Percentiles rank a stretch among this genome's conserved stretches.
Evolutionary conservation across 2,329 filamentous ascomycete genomes (phyloP).

Genomic region (Stenocarpella maydis): DNA sequence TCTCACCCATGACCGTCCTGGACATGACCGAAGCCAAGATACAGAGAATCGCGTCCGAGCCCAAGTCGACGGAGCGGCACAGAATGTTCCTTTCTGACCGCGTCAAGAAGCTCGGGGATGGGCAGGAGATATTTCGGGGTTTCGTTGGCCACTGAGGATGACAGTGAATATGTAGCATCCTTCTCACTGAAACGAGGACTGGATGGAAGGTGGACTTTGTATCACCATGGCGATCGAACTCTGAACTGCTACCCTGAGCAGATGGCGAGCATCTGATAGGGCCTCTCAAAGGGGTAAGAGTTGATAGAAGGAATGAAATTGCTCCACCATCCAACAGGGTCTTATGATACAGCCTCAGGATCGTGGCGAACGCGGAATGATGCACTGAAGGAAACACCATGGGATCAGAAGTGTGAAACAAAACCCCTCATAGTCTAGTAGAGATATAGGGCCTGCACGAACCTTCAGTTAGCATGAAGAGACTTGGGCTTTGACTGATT

Average conservation of each 20-base stretch:
- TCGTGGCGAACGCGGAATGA: background rate
- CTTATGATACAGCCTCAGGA: background rate
- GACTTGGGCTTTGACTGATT: background rate
- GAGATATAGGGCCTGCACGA: too few relatives aligned
- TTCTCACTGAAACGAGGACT: too few relatives aligned
- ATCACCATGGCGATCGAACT: too few relatives aligned
- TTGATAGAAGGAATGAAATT: too few relatives aligned
- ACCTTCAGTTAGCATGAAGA: background rate
- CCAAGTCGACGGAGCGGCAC: background rate
- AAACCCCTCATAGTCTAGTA: background rate
- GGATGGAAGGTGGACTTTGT: too few relatives aligned
- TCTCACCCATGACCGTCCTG: slow-evolving; percentile 7
- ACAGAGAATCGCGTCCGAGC: slow-evolving; percentile 3
- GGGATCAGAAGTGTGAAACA: background rate
- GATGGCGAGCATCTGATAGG: too few relatives aligned
- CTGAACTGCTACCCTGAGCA: too few relatives aligned
- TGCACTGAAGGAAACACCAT: background rate
- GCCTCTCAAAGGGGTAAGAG: too few relatives aligned
- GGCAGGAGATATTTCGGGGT: slow-evolving; percentile 12
- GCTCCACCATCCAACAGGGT: too few relatives aligned
- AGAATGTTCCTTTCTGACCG: background rate
- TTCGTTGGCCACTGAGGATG: background rate
- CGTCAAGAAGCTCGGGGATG: slow-evolving; percentile 25
- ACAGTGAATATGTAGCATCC: background rate
- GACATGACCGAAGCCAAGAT: slow-evolving; percentile 8